Percentiles rank a stretch among this genome's conserved stretches.
Conservation (phyloP, 73 alveolate genomes). For the Paramecium biaurelia region DNA sequence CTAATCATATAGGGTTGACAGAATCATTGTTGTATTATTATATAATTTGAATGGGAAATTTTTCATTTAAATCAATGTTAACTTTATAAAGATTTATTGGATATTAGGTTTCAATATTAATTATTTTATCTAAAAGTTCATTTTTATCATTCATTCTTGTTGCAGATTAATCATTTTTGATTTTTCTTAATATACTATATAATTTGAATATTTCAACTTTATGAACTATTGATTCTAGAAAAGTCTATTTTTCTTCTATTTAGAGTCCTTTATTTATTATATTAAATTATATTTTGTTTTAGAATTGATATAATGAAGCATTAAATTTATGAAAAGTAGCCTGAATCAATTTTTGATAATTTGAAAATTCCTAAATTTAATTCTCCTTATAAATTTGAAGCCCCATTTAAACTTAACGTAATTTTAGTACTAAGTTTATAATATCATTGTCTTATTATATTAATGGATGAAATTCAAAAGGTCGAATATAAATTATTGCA, state of each 20-base stretch:
- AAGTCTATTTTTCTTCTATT: neutral
- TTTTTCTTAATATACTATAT: neutral
- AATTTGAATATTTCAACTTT: neutral
- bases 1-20: neutral
- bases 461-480: neutral
- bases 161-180: neutral
- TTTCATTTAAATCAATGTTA: neutral
- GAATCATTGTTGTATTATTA: neutral
- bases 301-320: neutral
- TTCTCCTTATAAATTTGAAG: neutral
- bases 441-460: neutral
- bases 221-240: neutral
- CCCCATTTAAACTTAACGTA: neutral
- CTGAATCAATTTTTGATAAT: neutral
- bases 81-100: neutral
- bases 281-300: neutral
- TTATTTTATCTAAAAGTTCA: neutral
- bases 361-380: neutral
- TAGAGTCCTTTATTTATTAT: neutral
- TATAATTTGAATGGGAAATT: neutral
- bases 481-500: neutral
- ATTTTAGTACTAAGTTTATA: neutral
- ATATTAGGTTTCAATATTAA: neutral
- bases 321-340: neutral
- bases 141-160: neutral